phyloP scores from a whole-genome alignment of 805 yeast species.

The Saccharomycopsis guyanensis region DNA sequence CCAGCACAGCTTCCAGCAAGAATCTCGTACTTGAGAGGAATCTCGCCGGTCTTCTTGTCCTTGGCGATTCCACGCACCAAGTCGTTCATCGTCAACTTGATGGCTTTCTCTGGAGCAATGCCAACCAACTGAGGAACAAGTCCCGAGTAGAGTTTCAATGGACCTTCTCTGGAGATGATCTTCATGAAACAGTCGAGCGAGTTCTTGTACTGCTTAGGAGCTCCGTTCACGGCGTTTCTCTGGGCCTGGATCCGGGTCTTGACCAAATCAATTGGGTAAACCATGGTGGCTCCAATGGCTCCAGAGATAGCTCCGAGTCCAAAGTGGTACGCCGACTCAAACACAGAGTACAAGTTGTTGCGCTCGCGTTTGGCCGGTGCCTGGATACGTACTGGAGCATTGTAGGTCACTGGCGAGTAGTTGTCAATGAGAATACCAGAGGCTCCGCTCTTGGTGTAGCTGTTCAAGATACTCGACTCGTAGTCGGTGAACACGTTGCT shows the following conservation, averaged over 20 bases:
- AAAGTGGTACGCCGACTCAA: conserved; percentile 83
- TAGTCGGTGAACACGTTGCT: conserved; percentile 8
- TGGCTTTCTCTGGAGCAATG: conserved; percentile 98
- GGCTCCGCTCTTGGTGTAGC: conserved; percentile 27
- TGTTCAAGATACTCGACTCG: conserved; percentile 26
- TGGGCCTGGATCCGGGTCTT: conserved; percentile 98
- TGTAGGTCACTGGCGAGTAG: neutral
- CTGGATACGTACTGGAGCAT: neutral
- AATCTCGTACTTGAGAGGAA: conserved; percentile 58
- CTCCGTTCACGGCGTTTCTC: conserved; percentile 41
- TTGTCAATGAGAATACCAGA: conserved; percentile 2
- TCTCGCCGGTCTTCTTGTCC: conserved; percentile 36
- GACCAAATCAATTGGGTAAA: conserved; percentile 92
- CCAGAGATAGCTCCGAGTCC: conserved; percentile 92
- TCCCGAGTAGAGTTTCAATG: conserved; percentile 63
- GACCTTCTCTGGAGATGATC: conserved; percentile 70
- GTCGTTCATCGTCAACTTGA: conserved; percentile 91
- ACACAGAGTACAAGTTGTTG: conserved; percentile 47
- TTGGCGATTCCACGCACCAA: conserved; percentile 69
- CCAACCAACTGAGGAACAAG: conserved; percentile 91
- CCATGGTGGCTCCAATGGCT: conserved; percentile 96
- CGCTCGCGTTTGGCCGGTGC: neutral
- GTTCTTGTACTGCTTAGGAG: conserved; percentile 47
- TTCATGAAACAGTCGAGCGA: conserved; percentile 82
- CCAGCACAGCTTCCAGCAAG: conserved; percentile 93